Evolutionary conservation across 2,329 filamentous ascomycete species (phyloP), one percentile per base, ranked within the genome.

Genomic region (Fusarium brevicatenulatum): DNA sequence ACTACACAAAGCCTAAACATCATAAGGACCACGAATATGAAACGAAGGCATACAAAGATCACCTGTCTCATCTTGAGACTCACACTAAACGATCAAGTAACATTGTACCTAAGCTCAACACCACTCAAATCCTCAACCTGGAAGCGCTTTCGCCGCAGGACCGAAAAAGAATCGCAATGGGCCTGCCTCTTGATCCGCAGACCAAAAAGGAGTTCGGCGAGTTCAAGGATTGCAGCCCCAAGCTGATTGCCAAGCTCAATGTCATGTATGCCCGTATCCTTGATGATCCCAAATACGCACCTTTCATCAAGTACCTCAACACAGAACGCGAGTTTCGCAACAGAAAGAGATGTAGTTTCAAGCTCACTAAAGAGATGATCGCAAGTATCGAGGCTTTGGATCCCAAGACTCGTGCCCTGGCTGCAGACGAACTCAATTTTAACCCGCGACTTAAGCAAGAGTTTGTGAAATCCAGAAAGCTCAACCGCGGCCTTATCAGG

Each of bases 191-290:
- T 19, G 57, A 68, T 30, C 25, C 32, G 1, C 34, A 50, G 16
- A 25, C 53, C 9, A 63, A 47, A 39, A 68, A 52, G 39, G 56
- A 68, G 12, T 68, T 63, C 13, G 25, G 43, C 15, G 25, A n/a
- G 11, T 44, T 18, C 11, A n/a, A 68, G n/a, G 43, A 55, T 32
- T 30, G 67, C 37, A 55, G 21, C 28, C 34, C 50, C 19, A 11
- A 36, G 7, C 30, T 69, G 23, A 68, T 68, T 36, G n/a, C 39
- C 30, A 64, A 64, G 37, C 66, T 68, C 43, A 68, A 68, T 28
- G 28, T 40, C 21, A 28, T 69, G 19, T 68, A 63, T 25, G 66
- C 43, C 28, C 15, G 19, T 6, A 54, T 68, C 30, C 7, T 30
- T 4, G 18, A 64, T 12, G 30, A 46, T 16, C 21, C 23, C 9